Evolutionary conservation across 2,329 filamentous ascomycete genomes (phyloP).

Genomic region (Chaetomium strumarium): DNA sequence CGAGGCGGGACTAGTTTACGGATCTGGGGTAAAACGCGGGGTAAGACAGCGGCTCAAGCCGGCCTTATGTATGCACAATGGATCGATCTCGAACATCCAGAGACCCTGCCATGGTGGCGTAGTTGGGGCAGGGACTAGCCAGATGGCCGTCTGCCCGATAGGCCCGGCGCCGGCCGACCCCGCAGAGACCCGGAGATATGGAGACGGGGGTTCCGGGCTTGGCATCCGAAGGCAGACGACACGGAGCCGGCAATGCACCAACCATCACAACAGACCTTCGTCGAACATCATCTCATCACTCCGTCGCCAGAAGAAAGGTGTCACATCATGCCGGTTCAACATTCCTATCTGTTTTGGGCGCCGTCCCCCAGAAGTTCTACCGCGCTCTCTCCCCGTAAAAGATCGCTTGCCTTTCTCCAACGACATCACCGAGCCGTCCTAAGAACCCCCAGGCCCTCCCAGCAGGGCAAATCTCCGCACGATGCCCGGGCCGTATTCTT

Average conservation of each 20-base stretch:
- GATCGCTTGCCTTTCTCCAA: slow-evolving; percentile 20
- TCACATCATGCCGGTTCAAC: slow-evolving; percentile 4
- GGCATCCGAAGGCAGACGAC: not conserved
- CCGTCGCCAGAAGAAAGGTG: not conserved
- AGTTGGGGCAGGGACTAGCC: too few species aligned
- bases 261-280: not conserved
- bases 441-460: slow-evolving; percentile 83
- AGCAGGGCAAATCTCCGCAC: slow-evolving; percentile 90
- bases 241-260: too few species aligned
- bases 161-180: not conserved
- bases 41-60: too few species aligned
- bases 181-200: slow-evolving; percentile 1
- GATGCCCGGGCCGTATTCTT: slow-evolving; percentile 93
- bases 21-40: too few species aligned
- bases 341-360: slow-evolving; percentile 22
- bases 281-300: not conserved
- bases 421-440: slow-evolving; percentile 21
- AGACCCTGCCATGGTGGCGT: too few species aligned
- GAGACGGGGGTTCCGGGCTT: slow-evolving; percentile 6
- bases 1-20: too few species aligned
- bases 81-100: too few species aligned
- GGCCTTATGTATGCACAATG: too few species aligned
- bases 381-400: slow-evolving; percentile 15
- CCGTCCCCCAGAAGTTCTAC: slow-evolving; percentile 14
- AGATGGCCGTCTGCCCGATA: not conserved